Base-by-base conservation (phyloP, 2,329 filamentous ascomycete species). In the Penicillium brasilianum region DNA sequence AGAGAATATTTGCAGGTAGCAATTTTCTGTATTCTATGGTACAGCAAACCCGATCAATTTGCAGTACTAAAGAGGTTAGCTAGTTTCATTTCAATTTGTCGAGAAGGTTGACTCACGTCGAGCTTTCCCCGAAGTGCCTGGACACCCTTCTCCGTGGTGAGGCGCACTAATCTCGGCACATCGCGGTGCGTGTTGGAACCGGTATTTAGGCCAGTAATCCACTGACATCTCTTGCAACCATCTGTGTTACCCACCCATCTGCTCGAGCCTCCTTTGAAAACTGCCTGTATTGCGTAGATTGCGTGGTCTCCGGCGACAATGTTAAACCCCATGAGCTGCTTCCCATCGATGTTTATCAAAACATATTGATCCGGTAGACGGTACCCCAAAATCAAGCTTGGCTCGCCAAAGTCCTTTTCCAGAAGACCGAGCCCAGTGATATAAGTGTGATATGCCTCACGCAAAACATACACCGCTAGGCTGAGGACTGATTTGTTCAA, bases 31-130 rank as follows among this genome's bases (percentile, higher is more conserved):
- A 49, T n/a, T 32, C 50, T 59, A 60, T 57, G 53, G 37, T 44
- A 60, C 56, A 39, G 44, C 57, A 43, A 57, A 54, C 34, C 8
- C n/a, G 18, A 57, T 30, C 58, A 60, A 51, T 28, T 57, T 60
- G 22, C 46, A 60, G 30, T 57, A 36, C 53, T 49, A 49, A 4
- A 20, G 22, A 32, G 16, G 14, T 60, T 32, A 36, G 32, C 14
- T 34, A 48, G 14, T 20, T 20, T n/a, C 30, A 32, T 18, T 54
- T 25, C 20, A 16, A 46, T 18, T 22, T 39, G 8, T 37, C 16
- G 41, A 36, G 3, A 25, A 20, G 36, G 49, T 36, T 34, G 56
- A 57, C 60, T 57, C 39, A 59, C 56, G 57, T 61, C 57, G 36
- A 59, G 53, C 25, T 52, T 58, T 43, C 39, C 44, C 20, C 37